Evolutionary conservation across 2,329 filamentous ascomycete species (phyloP), one percentile per base, ranked within the genome.

Genomic region (Didymella segeticola): DNA sequence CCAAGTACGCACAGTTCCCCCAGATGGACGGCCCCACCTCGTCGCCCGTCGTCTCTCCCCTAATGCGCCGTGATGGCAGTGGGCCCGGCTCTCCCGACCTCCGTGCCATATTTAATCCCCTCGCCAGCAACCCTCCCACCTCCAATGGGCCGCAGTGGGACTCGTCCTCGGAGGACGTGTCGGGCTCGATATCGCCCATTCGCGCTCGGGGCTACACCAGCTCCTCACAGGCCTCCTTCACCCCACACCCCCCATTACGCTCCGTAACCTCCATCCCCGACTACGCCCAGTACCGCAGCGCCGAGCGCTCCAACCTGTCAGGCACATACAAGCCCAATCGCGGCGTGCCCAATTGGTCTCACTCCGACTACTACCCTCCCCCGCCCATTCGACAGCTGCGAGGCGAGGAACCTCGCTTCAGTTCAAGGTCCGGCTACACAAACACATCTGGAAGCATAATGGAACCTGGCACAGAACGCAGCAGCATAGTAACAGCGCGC

Each of bases 401-500:
- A 25, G 54, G 56, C 10, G 72, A 75, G 33, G 79, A 82, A 55
- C 71, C 82, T 20, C 79, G 86, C 20, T 80, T 82, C 12, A 88
- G 85, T 58, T 80, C 84, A 59, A 80, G 84, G 47, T 88, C 86
- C 3, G 82, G 79, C 22, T 75, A 85, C 69, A 88, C 86, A 3
- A 84, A 75, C 55, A 72, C 79, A 3, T 80, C 80, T 48, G 87
- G 85, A 14, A 87, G 84, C 66, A 75, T 80, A 33, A 75, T 83
- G 43, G 82, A 83, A 36, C 68, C 78, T 6, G 84, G 82, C n/a
- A 96, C 91, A 1, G 90, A 93, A 69, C 83, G 90, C 57, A 96
- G 90, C 72, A 96, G 92, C 68, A 82, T 95, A 43, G 73, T 88
- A 60, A 95, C 91, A 3, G 91, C 90, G 63, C 85, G 86, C 56